phyloP scores from a whole-genome alignment of 2,329 filamentous ascomycete species.

The Verticillium isaacii region DNA sequence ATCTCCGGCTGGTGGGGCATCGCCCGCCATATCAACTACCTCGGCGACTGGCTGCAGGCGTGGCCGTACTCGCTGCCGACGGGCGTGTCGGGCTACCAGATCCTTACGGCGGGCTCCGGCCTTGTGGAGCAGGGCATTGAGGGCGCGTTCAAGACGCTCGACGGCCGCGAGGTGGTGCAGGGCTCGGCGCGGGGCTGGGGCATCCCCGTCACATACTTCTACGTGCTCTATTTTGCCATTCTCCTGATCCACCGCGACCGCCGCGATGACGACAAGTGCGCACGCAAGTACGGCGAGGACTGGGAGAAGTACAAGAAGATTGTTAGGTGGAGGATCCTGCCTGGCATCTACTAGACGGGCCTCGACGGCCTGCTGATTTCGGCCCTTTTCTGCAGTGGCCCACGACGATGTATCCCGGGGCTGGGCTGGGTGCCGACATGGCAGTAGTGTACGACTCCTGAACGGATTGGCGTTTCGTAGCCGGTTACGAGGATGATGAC shows the following conservation, averaged over 20 bases:
- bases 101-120: conserved; percentile 52
- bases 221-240: conserved; percentile 85
- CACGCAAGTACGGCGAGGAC: conserved; percentile 84
- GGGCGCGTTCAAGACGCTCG: conserved; percentile 51
- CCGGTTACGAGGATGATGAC: conserved; percentile 42
- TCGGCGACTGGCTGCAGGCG: conserved; percentile 90
- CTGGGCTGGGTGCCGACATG: background rate
- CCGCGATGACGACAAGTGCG: conserved; percentile 87
- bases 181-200: conserved; percentile 76
- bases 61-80: conserved; percentile 90
- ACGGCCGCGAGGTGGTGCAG: conserved; percentile 62
- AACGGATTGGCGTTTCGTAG: conserved; percentile 20
- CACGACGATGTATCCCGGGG: background rate
- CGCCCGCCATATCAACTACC: conserved; percentile 90
- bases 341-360: conserved; percentile 66
- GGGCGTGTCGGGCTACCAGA: conserved; percentile 74
- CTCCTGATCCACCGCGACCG: conserved; percentile 81
- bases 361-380: background rate
- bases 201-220: conserved; percentile 90
- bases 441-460: background rate
- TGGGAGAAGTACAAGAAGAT: conserved; percentile 85
- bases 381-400: background rate
- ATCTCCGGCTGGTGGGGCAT: conserved; percentile 90
- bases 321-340: conserved; percentile 78
- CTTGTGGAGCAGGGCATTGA: conserved; percentile 39